Base-by-base conservation (phyloP, 306 rosid genomes). In the Prosopis cineraria region DNA sequence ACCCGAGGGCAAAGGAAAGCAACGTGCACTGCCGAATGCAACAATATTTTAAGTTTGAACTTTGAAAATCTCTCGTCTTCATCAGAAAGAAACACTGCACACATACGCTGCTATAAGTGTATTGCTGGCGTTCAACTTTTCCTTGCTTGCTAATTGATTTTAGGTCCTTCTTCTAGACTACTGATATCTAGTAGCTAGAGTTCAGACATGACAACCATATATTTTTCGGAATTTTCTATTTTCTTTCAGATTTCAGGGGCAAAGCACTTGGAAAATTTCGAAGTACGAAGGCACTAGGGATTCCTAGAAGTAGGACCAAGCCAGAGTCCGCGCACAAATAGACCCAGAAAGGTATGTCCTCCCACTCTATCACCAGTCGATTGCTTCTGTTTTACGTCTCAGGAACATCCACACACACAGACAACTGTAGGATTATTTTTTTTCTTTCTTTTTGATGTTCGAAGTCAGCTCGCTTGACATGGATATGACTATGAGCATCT, bases 391-490 rank as follows among this genome's bases (percentile, higher is more conserved):
- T 19, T 63, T 33, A 63, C 69, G 44, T 33, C 34, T 63, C 22
- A 63, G n/a, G 69, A 63, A 6, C 43, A n/a, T 62, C 24, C 10
- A 34, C n/a, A 34, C 17, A 34, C 10, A 34, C n/a, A 34, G 17
- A 34, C 39, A 63, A 4, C 16, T 1, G 16, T 3, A 55, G 31
- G 64, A 58, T 10, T 10, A 58, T 10, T 10, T 10, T 25, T 17
- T 25, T 25, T 25, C 6, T 55, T 9, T 24, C 31, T 3, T 55
- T 25, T 10, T 24, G 62, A 24, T 55, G 33, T 55, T 24, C 13
- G 34, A 56, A 56, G 63, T 55, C 17, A 56, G 64, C 64, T 56
- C 34, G n/a, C n/a, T n/a, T n/a, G n/a, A n/a, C n/a, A n/a, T n/a
- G n/a, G n/a, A n/a, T n/a, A n/a, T n/a, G n/a, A n/a, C n/a, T n/a